phyloP scores from a whole-genome alignment of 352 stramenopile genomes.

The Phytophthora macrochlamydospora region DNA sequence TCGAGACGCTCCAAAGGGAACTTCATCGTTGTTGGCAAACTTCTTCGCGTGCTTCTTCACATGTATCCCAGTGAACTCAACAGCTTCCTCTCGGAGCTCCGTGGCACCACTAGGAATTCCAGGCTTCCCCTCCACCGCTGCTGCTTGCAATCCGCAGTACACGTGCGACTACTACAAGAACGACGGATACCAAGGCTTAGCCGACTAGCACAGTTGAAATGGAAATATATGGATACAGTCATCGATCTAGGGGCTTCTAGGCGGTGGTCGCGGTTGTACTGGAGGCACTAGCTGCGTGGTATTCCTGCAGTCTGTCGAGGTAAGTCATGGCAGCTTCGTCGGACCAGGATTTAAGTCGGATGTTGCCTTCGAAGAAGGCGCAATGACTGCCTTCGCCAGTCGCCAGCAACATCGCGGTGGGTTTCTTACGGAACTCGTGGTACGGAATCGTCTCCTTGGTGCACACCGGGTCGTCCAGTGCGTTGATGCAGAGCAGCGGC shows the following conservation, averaged over 20 bases:
- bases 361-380: slow-evolving; percentile 72
- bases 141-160: slow-evolving; percentile 49
- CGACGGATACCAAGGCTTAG: slow-evolving; percentile 39
- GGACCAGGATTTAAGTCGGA: slow-evolving; percentile 72
- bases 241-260: slow-evolving; percentile 22
- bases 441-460: slow-evolving; percentile 77
- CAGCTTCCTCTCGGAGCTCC: slow-evolving; percentile 17
- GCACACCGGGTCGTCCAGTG: slow-evolving; percentile 79
- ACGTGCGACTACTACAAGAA: slow-evolving; percentile 63
- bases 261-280: slow-evolving; percentile 15
- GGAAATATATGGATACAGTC: slow-evolving; percentile 16
- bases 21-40: slow-evolving; percentile 5
- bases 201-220: slow-evolving; percentile 13
- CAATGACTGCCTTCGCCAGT: slow-evolving; percentile 75
- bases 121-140: slow-evolving; percentile 45
- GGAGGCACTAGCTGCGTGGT: slow-evolving; percentile 7
- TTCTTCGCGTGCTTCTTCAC: slow-evolving; percentile 43
- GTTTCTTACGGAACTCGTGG: slow-evolving; percentile 53
- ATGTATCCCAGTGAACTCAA: slow-evolving; percentile 31
- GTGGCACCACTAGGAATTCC: slow-evolving; percentile 49
- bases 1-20: slow-evolving; percentile 17
- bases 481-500: slow-evolving; percentile 76
- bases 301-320: slow-evolving; percentile 62
- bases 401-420: slow-evolving; percentile 56
- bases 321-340: slow-evolving; percentile 66